Evolutionary conservation across 768 basidiomycete species (phyloP).

Genomic region (Psilocybe azurescens): DNA sequence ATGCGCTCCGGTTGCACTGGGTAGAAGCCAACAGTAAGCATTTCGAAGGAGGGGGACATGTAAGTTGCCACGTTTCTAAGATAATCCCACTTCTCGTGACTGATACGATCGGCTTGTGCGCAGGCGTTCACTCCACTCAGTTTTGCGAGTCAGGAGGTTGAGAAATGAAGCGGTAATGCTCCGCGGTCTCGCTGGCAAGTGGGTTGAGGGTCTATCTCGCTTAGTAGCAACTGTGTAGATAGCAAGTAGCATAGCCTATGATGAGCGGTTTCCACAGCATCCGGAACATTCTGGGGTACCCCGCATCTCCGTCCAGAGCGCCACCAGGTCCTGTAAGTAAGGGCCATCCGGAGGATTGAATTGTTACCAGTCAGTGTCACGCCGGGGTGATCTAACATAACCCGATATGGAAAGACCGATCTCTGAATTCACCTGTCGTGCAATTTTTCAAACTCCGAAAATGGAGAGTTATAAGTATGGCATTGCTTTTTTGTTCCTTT

Average conservation of each 20-base stretch:
- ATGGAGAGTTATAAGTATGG: constrained; percentile 37
- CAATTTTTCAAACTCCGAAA: constrained; percentile 47
- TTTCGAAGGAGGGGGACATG: constrained; percentile 88
- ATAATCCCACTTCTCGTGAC: constrained; percentile 26
- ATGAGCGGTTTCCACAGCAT: constrained; percentile 12
- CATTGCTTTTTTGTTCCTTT: constrained; percentile 33
- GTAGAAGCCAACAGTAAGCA: constrained; percentile 98
- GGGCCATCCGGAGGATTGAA: not conserved
- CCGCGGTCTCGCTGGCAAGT: constrained; percentile 12
- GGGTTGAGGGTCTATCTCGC: constrained; percentile 13
- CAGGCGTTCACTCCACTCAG: constrained; percentile 56
- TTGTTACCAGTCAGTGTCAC: constrained; percentile 13
- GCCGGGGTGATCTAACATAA: constrained; percentile 15
- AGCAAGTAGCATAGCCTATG: constrained; percentile 3
- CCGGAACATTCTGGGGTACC: constrained; percentile 24
- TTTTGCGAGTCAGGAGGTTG: constrained; percentile 46
- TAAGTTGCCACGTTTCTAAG: constrained; percentile 49
- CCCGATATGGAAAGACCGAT: constrained; percentile 16
- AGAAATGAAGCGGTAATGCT: constrained; percentile 34
- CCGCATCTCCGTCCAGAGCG: constrained; percentile 20
- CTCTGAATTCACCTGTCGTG: constrained; percentile 21
- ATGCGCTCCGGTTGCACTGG: constrained; percentile 97
- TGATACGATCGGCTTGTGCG: constrained; percentile 24
- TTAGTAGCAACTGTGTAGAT: constrained; percentile 2
- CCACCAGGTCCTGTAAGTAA: constrained; percentile 6